A percentile compares a stretch with the other conserved stretches of the same genome.
Conservation (phyloP, 768 basidiomycete species). For the Rickenella mellea region DNA sequence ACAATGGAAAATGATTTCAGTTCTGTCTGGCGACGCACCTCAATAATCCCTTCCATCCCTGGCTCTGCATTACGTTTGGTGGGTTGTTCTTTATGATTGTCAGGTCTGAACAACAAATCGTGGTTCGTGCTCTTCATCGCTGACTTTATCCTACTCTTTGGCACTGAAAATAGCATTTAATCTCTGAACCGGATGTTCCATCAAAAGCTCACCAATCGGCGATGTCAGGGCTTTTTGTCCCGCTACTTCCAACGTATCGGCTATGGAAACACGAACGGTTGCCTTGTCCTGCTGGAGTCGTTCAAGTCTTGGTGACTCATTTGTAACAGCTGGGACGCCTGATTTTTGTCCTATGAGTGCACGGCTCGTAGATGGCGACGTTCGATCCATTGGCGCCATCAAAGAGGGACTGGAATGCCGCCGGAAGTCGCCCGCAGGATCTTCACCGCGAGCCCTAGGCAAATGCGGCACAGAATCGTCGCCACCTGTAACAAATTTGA, state of each 20-base stretch:
- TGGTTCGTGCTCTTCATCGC: neutral
- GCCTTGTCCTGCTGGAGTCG: too few species aligned
- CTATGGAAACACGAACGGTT: too few species aligned
- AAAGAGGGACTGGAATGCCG: too few species aligned
- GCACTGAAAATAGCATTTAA: conserved; percentile 2
- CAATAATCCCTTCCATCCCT: conserved; percentile 26
- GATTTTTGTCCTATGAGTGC: too few species aligned
- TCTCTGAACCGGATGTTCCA: neutral
- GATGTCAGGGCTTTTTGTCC: neutral
- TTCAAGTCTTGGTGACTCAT: too few species aligned
- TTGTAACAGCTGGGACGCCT: too few species aligned
- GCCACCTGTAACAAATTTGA: too few species aligned
- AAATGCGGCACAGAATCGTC: too few species aligned
- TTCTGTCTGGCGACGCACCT: conserved; percentile 21
- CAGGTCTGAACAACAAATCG: conserved; percentile 8
- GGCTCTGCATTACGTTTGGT: conserved; percentile 4
- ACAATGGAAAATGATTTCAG: neutral
- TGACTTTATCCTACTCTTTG: neutral
- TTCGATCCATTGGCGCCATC: too few species aligned
- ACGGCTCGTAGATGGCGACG: too few species aligned
- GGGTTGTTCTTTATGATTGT: conserved; percentile 1
- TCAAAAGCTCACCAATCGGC: neutral
- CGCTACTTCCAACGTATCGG: neutral
- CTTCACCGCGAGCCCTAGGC: too few species aligned
- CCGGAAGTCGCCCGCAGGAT: too few species aligned